Base-by-base conservation (phyloP, 805 yeast genomes). In the Kodamaea leandrae region DNA sequence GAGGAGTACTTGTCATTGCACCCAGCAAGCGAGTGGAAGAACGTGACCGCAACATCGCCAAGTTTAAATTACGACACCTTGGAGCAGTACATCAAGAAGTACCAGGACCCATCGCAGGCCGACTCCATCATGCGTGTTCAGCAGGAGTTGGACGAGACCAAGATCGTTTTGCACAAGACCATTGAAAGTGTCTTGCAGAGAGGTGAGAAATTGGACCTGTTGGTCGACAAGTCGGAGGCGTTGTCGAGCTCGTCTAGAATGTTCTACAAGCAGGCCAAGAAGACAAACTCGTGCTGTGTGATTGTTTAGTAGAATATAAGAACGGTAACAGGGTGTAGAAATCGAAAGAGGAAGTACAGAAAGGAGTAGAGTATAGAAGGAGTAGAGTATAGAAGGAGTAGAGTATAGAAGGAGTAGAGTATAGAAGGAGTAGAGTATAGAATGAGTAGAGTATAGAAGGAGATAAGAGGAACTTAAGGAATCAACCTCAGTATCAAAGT, bases 221-320 rank as follows among this genome's bases (percentile, higher is more conserved):
- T 93, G 53, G 98, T 93, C 30, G 96, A 91, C 60, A 93, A 93
- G 71, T 85, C 96, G 27, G 97, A 90, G 63, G 95, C 96, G 1
- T 74, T 93, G 57, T 83, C 93, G 25, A 76, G 86, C 14, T 79
- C 90, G 41, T 86, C 96, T 16, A 81, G 91, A 60, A 88, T 89
- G 86, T 93, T 93, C 62, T 93, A 91, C 72, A 90, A 88, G 60
- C 96, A 91, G 65, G 98, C 99, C 24, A 89, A 93, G 74, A 91
- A 90, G 53, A 70, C 76, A 42, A 59, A 59, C 47, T 56, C 61
- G 25, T 59, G 64, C 44, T 59, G 64, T 42, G 52, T 50, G 17
- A 52, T 59, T 41, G 52, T 58, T 28, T 58, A 43, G 42, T n/a
- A n/a, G n/a, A n/a, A n/a, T n/a, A n/a, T n/a, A n/a, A n/a, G n/a